phyloP scores from a whole-genome alignment of 1,284 basidiomycete species.

The Gomphus bonarii region DNA sequence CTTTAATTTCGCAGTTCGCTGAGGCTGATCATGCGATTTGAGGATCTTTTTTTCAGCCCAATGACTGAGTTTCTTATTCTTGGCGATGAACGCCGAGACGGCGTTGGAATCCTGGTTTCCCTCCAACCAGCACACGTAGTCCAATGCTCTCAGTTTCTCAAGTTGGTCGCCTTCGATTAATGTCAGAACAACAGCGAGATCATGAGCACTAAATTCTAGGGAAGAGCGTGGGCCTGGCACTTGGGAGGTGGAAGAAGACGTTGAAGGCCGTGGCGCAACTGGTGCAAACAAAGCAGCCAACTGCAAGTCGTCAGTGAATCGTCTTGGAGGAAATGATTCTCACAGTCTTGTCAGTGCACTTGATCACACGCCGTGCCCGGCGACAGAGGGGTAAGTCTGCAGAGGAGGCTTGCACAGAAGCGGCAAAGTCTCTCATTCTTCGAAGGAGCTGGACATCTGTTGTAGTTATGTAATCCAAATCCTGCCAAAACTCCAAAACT shows the following conservation, averaged over 20 bases:
- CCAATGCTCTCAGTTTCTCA: conserved; percentile 26
- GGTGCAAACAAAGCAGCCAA: not conserved
- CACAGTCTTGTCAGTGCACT: conserved; percentile 20
- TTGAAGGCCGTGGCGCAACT: not conserved
- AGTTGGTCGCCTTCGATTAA: conserved; percentile 33
- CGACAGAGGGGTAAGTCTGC: conserved; percentile 20
- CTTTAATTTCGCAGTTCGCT: conserved; percentile 27
- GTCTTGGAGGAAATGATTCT: not conserved
- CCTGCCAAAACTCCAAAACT: conserved; percentile 8
- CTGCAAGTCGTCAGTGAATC: not conserved
- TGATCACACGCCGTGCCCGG: conserved; percentile 23
- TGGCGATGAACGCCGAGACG: conserved; percentile 19
- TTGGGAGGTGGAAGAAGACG: conserved; percentile 16
- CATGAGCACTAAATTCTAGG: conserved; percentile 16
- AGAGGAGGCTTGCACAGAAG: conserved; percentile 2
- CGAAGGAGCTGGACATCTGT: conserved; percentile 6
- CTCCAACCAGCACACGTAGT: conserved; percentile 32
- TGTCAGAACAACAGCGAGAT: conserved; percentile 31
- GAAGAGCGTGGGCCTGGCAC: conserved; percentile 21
- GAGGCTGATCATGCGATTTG: conserved; percentile 25
- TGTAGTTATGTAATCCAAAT: conserved; percentile 1
- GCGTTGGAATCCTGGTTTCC: conserved; percentile 20
- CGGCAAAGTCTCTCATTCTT: conserved; percentile 7
- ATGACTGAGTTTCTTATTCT: conserved; percentile 30
- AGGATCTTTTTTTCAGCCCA: conserved; percentile 35